phyloP scores from a whole-genome alignment of 1,284 basidiomycete species.

The Irpex rosettiformis region DNA sequence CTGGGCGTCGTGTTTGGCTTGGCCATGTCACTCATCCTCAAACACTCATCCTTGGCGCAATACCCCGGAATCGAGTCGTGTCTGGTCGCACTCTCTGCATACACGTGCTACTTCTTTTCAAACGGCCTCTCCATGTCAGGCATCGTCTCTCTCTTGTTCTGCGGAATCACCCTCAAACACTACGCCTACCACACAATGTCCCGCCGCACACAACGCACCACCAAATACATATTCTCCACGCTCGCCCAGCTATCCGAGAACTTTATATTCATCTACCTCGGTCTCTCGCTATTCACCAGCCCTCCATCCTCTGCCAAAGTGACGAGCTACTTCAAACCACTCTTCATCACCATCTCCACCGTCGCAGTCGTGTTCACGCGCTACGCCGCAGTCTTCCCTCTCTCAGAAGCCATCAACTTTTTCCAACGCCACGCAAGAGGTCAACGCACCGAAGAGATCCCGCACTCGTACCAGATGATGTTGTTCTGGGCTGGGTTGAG shows the following conservation, averaged over 20 bases:
- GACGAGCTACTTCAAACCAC: constrained; percentile 88
- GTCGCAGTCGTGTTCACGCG: constrained; percentile 93
- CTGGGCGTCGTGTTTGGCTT: constrained; percentile 92
- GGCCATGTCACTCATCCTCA: constrained; percentile 87
- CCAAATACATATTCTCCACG: constrained; percentile 93
- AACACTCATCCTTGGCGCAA: constrained; percentile 86
- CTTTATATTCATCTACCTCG: constrained; percentile 99
- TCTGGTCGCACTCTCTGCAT: constrained; percentile 90
- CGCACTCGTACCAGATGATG: constrained; percentile 98
- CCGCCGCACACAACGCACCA: constrained; percentile 86
- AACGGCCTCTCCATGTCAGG: constrained; percentile 94
- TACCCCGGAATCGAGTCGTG: constrained; percentile 95
- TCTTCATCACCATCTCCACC: constrained; percentile 90
- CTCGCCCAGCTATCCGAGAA: constrained; percentile 96
- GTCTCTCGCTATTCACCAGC: constrained; percentile 91
- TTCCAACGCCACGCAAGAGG: constrained; percentile 82
- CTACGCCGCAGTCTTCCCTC: constrained; percentile 94
- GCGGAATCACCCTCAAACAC: constrained; percentile 98
- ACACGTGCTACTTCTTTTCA: constrained; percentile 98
- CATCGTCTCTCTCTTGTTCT: constrained; percentile 97
- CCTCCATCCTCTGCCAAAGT: constrained; percentile 68
- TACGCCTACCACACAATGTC: constrained; percentile 99
- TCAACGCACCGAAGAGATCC: constrained; percentile 83
- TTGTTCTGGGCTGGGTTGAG: constrained; percentile 98
- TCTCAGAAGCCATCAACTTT: constrained; percentile 94